Conservation (phyloP, 2,329 filamentous ascomycete genomes). For the Hawksworthiomyces lignivorus region DNA sequence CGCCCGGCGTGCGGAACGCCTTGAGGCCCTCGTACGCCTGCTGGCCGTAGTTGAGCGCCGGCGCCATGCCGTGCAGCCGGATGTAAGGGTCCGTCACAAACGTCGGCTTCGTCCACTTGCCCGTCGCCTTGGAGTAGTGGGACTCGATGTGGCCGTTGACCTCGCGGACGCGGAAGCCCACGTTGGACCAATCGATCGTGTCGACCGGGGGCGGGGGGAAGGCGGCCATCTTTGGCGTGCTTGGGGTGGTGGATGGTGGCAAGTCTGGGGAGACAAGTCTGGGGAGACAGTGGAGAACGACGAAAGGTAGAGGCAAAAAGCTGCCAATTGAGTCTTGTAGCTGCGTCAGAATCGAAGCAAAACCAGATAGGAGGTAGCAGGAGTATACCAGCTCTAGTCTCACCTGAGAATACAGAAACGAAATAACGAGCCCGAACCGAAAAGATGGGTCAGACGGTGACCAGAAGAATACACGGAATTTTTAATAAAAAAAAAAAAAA, state of each 20-base stretch:
- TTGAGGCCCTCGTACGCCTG: constrained; percentile 99
- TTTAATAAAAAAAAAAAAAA: too few species aligned
- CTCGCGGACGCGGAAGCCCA: constrained; percentile 89
- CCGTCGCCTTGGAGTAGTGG: constrained; percentile 66
- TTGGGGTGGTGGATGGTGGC: neutral
- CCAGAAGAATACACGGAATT: too few species aligned
- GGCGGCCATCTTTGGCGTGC: constrained; percentile 31
- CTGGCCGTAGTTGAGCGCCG: constrained; percentile 92
- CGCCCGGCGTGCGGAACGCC: constrained; percentile 73
- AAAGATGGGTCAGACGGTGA: too few species aligned
- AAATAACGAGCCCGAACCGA: too few species aligned
- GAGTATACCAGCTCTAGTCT: too few species aligned
- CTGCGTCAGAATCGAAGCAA: too few species aligned
- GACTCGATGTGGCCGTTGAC: constrained; percentile 91
- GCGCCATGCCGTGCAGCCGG: constrained; percentile 88
- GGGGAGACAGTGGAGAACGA: neutral
- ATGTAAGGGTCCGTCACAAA: constrained; percentile 82
- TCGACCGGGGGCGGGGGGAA: constrained; percentile 74
- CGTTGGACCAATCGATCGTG: constrained; percentile 86
- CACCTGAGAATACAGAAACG: too few species aligned
- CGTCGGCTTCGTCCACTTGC: constrained; percentile 67
- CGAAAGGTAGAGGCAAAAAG: too few species aligned
- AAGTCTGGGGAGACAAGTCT: neutral
- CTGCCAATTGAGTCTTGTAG: too few species aligned
- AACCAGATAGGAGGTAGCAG: too few species aligned